phyloP scores from a whole-genome alignment of 192 early-diverging fungal genomes.

The Polychytrium aggregatum region DNA sequence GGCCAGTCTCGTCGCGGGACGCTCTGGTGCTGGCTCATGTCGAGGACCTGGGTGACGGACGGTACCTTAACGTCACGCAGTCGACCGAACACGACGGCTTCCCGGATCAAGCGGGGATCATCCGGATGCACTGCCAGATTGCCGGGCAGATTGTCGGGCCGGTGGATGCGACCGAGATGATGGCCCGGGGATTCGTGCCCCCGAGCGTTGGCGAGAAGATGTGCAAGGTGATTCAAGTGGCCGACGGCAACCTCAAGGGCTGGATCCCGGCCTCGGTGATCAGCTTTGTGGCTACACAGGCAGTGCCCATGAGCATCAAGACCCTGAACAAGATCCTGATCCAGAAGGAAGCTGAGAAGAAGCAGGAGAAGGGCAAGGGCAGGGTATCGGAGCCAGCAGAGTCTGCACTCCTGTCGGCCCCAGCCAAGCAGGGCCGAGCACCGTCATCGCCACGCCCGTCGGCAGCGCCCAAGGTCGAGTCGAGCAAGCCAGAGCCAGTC shows the following conservation, averaged over 20 bases:
- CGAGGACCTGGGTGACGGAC: slow-evolving; percentile 2
- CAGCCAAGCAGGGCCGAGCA: too few relatives aligned
- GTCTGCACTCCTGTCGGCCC: too few relatives aligned
- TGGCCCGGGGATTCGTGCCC: slow-evolving; percentile 4
- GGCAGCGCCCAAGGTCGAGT: too few relatives aligned
- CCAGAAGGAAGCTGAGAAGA: slow-evolving; percentile 8
- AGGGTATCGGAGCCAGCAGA: too few relatives aligned
- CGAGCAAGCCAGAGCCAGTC: too few relatives aligned
- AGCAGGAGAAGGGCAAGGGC: too few relatives aligned
- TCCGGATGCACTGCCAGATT: slow-evolving; percentile 25
- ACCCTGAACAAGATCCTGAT: slow-evolving; percentile 19
- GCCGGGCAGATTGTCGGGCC: slow-evolving; percentile 26
- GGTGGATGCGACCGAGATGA: slow-evolving; percentile 7
- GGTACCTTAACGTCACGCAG: slow-evolving; percentile 27
- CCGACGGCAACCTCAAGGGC: slow-evolving; percentile 35
- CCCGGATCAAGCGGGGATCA: slow-evolving; percentile 6
- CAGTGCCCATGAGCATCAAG: slow-evolving; percentile 25
- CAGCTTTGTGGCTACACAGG: slow-evolving; percentile 24
- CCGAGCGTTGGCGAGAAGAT: slow-evolving; percentile 10
- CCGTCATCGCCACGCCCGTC: too few relatives aligned
- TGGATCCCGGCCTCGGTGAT: slow-evolving; percentile 27
- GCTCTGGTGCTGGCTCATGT: slow-evolving; percentile 23
- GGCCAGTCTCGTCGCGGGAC: slow-evolving; percentile 25
- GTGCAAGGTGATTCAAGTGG: slow-evolving; percentile 26
- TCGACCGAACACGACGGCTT: slow-evolving; percentile 24